A percentile compares a stretch with the other conserved stretches of the same genome.
Evolutionary conservation across 2,329 filamentous ascomycete genomes (phyloP).

Genomic region (Ophiognomonia clavigignenti-juglandacearum): DNA sequence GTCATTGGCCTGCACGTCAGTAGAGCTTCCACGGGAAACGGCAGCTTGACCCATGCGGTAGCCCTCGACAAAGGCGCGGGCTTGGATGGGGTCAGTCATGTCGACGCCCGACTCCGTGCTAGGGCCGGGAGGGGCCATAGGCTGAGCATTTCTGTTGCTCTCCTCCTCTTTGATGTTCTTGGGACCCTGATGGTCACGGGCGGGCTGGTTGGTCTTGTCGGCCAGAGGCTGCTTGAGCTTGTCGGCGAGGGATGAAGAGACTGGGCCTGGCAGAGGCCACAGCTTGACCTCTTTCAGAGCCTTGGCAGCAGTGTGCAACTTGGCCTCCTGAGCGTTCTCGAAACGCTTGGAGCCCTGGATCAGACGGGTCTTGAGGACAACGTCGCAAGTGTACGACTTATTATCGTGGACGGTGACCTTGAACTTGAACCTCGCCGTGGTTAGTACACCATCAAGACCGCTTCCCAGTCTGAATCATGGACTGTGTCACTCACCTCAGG

Average conservation of each 20-base stretch:
- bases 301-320: conserved; percentile 10
- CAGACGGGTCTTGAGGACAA: conserved; percentile 3
- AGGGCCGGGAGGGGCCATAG: background rate
- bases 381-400: conserved; percentile 7
- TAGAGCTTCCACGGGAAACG: background rate
- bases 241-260: no score
- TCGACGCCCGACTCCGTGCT: conserved; percentile 1
- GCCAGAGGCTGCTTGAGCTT: no score
- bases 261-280: background rate
- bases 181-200: background rate
- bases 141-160: background rate
- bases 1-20: background rate
- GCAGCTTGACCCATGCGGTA: conserved; percentile 14
- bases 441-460: no score
- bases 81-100: conserved; percentile 13
- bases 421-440: background rate
- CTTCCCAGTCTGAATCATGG: background rate
- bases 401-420: background rate
- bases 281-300: conserved; percentile 8
- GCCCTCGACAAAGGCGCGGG: conserved; percentile 20
- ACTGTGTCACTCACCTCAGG: background rate
- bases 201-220: background rate
- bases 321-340: conserved; percentile 3
- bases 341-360: conserved; percentile 1
- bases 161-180: conserved; percentile 3